These are phyloP conservation scores for Ophiorrhiza pumila DNA, from an alignment of 257 asterid genomes.

Conservation along the genomic window DNA sequence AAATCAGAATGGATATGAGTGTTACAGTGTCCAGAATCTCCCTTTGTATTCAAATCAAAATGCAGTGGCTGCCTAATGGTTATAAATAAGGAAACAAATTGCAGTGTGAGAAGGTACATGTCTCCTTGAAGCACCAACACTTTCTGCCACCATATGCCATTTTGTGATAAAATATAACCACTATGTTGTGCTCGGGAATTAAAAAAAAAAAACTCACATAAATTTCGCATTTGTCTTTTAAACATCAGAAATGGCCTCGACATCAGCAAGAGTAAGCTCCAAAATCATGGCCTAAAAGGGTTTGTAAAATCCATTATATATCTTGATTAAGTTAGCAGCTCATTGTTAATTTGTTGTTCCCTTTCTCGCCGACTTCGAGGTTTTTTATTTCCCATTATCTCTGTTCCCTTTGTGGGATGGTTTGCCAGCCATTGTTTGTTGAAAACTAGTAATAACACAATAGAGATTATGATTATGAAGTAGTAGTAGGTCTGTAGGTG, in stretches of 20 bases:
- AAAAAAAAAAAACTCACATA: neutral
- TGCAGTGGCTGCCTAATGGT: no score
- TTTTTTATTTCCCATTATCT: neutral
- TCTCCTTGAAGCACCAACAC: constrained; percentile 13
- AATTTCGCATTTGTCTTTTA: neutral
- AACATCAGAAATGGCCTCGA: neutral
- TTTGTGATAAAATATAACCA: neutral
- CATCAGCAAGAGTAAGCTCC: neutral
- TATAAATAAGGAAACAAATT: constrained; percentile 2
- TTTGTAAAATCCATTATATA: neutral
- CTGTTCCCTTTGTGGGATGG: constrained; percentile 2
- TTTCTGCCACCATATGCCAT: constrained; percentile 22
- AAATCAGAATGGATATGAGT: no score
- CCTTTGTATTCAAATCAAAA: neutral
- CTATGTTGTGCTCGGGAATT: neutral
- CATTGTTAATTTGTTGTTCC: neutral
- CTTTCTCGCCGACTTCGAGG: neutral
- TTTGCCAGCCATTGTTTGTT: constrained; percentile 2
- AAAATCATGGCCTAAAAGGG: neutral
- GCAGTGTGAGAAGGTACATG: neutral
- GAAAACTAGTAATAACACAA: neutral
- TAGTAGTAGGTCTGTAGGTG: no score
- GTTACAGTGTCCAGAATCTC: neutral
- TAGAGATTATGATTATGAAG: neutral
- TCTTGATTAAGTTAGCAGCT: no score